Evolutionary conservation across 2,329 filamentous ascomycete genomes (phyloP).

Genomic region (Cercospora beticola): DNA sequence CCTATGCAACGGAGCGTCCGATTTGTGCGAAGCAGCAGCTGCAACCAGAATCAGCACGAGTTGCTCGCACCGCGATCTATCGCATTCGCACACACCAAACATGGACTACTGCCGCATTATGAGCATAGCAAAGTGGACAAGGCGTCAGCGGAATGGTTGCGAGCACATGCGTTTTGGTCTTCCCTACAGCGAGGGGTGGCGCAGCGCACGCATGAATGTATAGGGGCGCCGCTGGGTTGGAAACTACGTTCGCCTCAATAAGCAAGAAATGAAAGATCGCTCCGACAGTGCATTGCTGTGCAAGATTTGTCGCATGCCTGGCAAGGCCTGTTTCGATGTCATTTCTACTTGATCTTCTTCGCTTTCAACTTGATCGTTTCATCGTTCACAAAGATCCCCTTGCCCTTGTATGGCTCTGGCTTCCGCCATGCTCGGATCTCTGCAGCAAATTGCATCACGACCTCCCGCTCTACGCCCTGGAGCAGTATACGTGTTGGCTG

Average conservation of each 20-base stretch:
- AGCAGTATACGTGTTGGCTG: slow-evolving; percentile 88
- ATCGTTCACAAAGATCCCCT: slow-evolving; percentile 97
- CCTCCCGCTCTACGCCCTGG: slow-evolving; percentile 82
- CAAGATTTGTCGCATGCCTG: background rate
- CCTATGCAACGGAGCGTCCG: background rate
- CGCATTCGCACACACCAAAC: background rate
- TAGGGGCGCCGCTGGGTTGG: background rate
- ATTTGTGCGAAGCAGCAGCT: background rate
- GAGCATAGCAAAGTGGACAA: background rate
- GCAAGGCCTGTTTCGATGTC: background rate
- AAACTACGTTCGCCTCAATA: background rate
- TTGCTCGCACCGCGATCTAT: background rate
- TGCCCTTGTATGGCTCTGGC: slow-evolving; percentile 98
- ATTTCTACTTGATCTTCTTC: slow-evolving; percentile 62
- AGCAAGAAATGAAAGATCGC: background rate
- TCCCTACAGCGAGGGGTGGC: background rate
- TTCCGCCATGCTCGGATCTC: slow-evolving; percentile 82
- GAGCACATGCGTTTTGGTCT: background rate
- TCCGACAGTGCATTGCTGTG: background rate
- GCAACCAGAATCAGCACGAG: background rate
- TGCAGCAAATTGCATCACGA: slow-evolving; percentile 88
- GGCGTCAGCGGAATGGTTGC: background rate
- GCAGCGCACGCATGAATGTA: background rate
- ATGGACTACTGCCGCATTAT: background rate
- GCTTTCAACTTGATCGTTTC: slow-evolving; percentile 98